Evolutionary conservation across 169 alveolate species (phyloP).

Genomic region (Sarcocystis neurona): DNA sequence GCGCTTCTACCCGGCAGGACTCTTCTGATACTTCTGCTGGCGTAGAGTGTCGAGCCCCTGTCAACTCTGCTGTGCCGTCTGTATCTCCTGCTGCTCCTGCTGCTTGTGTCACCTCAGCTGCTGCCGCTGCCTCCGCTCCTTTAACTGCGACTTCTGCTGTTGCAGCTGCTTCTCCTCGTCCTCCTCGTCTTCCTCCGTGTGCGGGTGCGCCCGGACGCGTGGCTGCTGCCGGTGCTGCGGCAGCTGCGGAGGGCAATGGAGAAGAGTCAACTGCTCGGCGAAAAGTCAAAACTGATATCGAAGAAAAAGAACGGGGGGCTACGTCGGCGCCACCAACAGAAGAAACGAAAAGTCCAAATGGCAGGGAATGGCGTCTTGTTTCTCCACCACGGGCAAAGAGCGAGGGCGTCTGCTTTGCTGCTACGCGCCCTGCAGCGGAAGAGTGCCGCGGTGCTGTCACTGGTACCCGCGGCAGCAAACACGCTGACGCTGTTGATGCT

Average conservation of each 20-base stretch:
- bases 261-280: neutral
- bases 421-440: too few relatives aligned
- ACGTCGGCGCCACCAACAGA: slow-evolving; percentile 16
- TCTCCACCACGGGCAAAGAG: too few relatives aligned
- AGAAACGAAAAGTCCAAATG: neutral
- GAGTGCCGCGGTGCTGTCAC: too few relatives aligned
- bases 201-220: neutral
- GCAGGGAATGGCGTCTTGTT: too few relatives aligned
- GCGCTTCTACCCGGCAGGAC: too few relatives aligned
- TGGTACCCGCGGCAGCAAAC: too few relatives aligned
- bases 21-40: too few relatives aligned
- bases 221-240: neutral
- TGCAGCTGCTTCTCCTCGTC: neutral
- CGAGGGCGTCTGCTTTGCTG: too few relatives aligned
- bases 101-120: neutral
- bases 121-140: neutral
- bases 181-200: neutral
- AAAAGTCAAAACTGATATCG: too few relatives aligned
- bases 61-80: slow-evolving; percentile 33
- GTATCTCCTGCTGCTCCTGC: slow-evolving; percentile 28
- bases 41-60: too few relatives aligned
- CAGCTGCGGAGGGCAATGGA: neutral
- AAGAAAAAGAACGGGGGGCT: too few relatives aligned
- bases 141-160: neutral
- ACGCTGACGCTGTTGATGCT: too few relatives aligned